Evolutionary conservation across 2,329 filamentous ascomycete genomes (phyloP).

Genomic region (Pestalotiopsis sp.): DNA sequence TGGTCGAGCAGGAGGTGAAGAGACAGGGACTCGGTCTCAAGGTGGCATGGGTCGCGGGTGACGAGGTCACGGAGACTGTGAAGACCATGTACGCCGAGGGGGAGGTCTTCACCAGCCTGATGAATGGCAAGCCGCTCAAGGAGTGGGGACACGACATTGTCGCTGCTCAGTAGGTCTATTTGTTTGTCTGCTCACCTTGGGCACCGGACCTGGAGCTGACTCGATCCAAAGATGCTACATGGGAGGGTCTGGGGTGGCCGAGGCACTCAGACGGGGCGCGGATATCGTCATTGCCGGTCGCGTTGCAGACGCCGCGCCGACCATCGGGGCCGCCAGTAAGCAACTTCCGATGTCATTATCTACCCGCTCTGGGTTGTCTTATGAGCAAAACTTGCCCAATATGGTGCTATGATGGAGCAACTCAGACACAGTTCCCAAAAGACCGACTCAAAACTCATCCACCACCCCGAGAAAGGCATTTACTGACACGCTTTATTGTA

Average conservation of each 20-base stretch:
- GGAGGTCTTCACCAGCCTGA: constrained; percentile 26
- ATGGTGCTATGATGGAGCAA: too few relatives aligned
- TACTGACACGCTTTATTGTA: too few relatives aligned
- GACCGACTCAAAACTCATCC: too few relatives aligned
- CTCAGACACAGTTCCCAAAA: too few relatives aligned
- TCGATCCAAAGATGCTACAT: constrained; percentile 37
- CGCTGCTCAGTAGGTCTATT: constrained; percentile 26
- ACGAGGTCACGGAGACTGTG: constrained; percentile 28
- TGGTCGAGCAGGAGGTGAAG: constrained; percentile 17
- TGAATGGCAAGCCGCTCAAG: constrained; percentile 19
- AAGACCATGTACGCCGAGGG: constrained; percentile 26
- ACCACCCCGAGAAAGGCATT: too few relatives aligned
- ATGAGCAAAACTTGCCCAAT: too few relatives aligned
- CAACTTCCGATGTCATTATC: too few relatives aligned
- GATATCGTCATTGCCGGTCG: constrained; percentile 42
- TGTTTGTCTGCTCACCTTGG: not conserved
- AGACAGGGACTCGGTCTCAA: constrained; percentile 23
- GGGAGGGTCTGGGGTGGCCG: constrained; percentile 42
- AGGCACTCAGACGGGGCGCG: constrained; percentile 34
- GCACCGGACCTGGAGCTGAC: not conserved
- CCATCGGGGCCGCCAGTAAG: constrained; percentile 38
- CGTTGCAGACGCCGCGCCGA: constrained; percentile 42
- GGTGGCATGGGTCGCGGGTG: constrained; percentile 32
- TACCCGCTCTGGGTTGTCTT: too few relatives aligned
- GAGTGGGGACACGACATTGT: constrained; percentile 24